A percentile compares a stretch with the other conserved stretches of the same genome.
phyloP scores from a whole-genome alignment of 176 grass and related monocot species.

The Musa schizocarpa region DNA sequence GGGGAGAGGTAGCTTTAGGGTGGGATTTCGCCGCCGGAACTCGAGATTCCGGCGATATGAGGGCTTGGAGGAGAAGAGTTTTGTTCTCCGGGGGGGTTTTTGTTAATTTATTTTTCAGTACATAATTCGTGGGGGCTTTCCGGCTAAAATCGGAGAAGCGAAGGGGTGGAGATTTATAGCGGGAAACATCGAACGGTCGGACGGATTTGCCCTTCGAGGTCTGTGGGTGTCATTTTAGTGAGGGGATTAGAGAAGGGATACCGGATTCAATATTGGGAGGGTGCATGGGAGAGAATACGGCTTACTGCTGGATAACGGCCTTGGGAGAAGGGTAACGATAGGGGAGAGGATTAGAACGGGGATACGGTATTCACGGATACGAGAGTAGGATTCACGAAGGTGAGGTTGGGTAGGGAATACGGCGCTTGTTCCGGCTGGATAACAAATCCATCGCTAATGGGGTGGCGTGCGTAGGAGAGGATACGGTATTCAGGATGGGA shows the following conservation, averaged over 20 bases:
- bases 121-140: neutral
- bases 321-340: neutral
- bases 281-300: too few species aligned
- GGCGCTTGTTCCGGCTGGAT: too few species aligned
- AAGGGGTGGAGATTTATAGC: neutral
- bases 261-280: too few species aligned
- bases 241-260: too few species aligned
- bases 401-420: neutral
- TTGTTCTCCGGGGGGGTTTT: neutral
- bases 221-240: too few species aligned
- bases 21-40: neutral
- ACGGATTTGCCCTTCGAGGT: neutral
- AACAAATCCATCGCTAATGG: too few species aligned
- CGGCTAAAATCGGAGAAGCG: neutral
- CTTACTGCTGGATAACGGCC: neutral
- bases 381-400: neutral
- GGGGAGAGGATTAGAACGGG: neutral
- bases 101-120: neutral
- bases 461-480: too few species aligned
- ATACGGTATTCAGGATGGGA: too few species aligned
- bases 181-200: too few species aligned
- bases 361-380: too few species aligned
- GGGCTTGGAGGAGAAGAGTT: neutral
- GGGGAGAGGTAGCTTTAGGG: too few species aligned
- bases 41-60: neutral